Conservation (phyloP, 106 monocot species). For the Acorus gramineus region DNA sequence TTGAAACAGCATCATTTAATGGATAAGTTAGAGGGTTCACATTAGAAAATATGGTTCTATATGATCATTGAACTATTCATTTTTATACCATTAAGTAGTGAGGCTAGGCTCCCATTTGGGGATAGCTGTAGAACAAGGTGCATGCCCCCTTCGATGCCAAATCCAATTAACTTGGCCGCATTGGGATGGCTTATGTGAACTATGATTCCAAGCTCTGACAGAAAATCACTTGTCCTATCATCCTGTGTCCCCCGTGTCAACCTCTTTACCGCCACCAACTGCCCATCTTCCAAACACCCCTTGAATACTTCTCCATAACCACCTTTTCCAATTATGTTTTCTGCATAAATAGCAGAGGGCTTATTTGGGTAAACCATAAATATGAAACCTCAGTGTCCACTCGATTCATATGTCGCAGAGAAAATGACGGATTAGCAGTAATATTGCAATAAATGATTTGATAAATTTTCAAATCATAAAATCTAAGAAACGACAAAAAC, state of each 20-base stretch:
- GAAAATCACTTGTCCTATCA: constrained; percentile 36
- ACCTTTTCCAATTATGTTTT: constrained; percentile 71
- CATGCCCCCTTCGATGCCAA: constrained; percentile 55
- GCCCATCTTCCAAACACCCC: constrained; percentile 43
- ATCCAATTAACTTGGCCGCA: constrained; percentile 51
- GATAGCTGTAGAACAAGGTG: constrained; percentile 60
- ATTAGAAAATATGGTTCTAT: no score
- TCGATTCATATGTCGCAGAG: no score
- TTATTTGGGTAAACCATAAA: no score
- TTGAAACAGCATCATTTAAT: background rate
- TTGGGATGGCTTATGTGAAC: constrained; percentile 64
- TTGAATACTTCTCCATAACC: constrained; percentile 74
- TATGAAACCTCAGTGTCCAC: no score
- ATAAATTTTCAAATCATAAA: no score
- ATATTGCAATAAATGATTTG: no score
- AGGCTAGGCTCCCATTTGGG: constrained; percentile 44
- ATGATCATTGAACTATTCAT: background rate
- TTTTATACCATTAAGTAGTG: constrained; percentile 41
- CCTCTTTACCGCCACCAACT: constrained; percentile 60
- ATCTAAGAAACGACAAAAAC: no score
- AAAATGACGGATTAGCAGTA: no score
- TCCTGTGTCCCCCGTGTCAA: constrained; percentile 26
- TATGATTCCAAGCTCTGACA: constrained; percentile 58
- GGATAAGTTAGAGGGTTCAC: no score
- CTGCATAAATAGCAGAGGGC: constrained; percentile 12